Percentiles rank a stretch among this genome's conserved stretches.
phyloP scores from a whole-genome alignment of 495 filamentous ascomycete species.

The Evansstolkia leycettana region DNA sequence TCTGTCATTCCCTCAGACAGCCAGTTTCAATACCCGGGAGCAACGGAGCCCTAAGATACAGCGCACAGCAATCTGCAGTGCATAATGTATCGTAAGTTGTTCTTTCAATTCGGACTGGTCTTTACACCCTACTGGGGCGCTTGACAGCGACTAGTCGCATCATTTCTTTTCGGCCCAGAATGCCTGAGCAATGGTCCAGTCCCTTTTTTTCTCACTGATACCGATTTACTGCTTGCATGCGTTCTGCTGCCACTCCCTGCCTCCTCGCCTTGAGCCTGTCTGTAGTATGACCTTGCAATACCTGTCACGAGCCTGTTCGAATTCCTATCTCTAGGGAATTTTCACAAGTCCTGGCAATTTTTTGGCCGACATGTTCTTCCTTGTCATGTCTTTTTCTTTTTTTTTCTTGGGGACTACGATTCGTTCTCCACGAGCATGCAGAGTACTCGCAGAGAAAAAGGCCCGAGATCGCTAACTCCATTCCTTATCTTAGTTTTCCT shows the following conservation, averaged over 20 bases:
- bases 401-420: too few species aligned
- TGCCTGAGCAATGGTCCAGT: conserved; percentile 15
- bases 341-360: conserved; percentile 4
- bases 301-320: background rate
- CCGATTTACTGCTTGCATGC: conserved; percentile 17
- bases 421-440: too few species aligned
- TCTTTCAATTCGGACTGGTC: conserved; percentile 25
- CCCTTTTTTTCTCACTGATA: conserved; percentile 4
- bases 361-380: conserved; percentile 3
- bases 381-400: conserved; percentile 6
- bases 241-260: background rate
- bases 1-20: conserved; percentile 20
- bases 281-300: background rate
- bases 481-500: conserved; percentile 12
- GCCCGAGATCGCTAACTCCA: conserved; percentile 9
- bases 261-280: too few species aligned
- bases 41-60: conserved; percentile 37
- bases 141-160: conserved; percentile 27
- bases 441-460: too few species aligned
- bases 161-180: conserved; percentile 24
- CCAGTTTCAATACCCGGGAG: conserved; percentile 30
- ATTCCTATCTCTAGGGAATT: background rate
- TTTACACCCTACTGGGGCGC: conserved; percentile 23
- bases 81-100: conserved; percentile 39
- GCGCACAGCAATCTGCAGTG: conserved; percentile 29